Evolutionary conservation across 306 rosid genomes (phyloP).

Genomic region (Quercus glauca): DNA sequence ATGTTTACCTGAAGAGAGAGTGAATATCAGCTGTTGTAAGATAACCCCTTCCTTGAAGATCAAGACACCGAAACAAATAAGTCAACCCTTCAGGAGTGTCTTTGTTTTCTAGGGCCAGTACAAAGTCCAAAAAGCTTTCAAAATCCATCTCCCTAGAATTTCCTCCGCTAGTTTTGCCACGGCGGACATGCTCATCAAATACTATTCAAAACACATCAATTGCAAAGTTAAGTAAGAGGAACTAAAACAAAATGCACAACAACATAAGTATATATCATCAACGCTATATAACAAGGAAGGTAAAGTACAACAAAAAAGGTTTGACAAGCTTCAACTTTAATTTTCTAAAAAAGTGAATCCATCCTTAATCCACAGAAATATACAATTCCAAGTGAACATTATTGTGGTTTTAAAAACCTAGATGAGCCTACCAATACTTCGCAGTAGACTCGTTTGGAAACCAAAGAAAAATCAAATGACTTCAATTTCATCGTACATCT

Average conservation of each 20-base stretch:
- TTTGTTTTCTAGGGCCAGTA: slow-evolving; percentile 94
- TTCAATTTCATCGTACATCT: neutral
- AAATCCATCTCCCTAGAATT: slow-evolving; percentile 91
- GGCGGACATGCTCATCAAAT: slow-evolving; percentile 88
- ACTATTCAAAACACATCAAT: slow-evolving; percentile 43
- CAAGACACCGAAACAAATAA: slow-evolving; percentile 94
- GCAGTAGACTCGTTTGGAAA: neutral
- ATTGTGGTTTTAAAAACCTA: neutral
- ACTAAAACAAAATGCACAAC: neutral
- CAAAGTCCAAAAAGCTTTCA: slow-evolving; percentile 85
- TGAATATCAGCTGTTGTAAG: slow-evolving; percentile 96
- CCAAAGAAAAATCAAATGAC: neutral
- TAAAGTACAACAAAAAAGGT: neutral
- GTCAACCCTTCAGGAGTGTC: slow-evolving; percentile 97
- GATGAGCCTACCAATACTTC: neutral
- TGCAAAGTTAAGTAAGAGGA: neutral
- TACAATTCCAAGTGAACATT: neutral
- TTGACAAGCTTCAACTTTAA: neutral
- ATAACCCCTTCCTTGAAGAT: slow-evolving; percentile 91
- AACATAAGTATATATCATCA: neutral
- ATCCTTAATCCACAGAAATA: neutral
- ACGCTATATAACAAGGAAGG: neutral
- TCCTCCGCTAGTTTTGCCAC: slow-evolving; percentile 75
- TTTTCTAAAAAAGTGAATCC: neutral
- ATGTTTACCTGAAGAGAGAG: slow-evolving; percentile 82